Conservation (phyloP, 169 alveolate species). For the Plasmodium billcollinsi region DNA sequence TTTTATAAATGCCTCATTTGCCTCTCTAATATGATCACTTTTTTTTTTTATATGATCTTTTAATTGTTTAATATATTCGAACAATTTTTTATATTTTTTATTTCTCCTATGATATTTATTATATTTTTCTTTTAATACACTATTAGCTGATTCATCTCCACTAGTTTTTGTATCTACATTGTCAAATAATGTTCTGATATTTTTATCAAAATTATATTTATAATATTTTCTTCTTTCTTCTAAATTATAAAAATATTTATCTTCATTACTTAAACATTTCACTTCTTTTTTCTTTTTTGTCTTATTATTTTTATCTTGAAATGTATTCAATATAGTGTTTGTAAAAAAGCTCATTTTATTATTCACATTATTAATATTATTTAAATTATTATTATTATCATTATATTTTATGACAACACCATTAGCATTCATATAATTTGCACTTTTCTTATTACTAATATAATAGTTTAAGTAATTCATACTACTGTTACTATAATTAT, state of each 20-base stretch:
- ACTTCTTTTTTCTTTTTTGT: conserved; percentile 6
- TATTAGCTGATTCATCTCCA: conserved; percentile 68
- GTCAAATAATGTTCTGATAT: conserved; percentile 21
- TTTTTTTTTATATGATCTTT: conserved; percentile 13
- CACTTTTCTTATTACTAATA: conserved; percentile 6
- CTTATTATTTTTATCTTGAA: background rate
- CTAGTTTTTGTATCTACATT: conserved; percentile 47
- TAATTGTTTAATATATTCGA: conserved; percentile 44
- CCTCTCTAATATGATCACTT: background rate
- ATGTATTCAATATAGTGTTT: conserved; percentile 1
- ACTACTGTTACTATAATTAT: background rate
- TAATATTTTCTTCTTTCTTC: conserved; percentile 16
- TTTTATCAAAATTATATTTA: conserved; percentile 23
- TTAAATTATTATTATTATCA: conserved; percentile 7
- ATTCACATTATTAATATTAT: conserved; percentile 1
- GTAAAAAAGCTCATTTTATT: conserved; percentile 5
- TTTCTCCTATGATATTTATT: conserved; percentile 33
- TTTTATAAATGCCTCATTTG: background rate
- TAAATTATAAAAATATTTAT: conserved; percentile 14
- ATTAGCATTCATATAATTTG: conserved; percentile 2
- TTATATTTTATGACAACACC: conserved; percentile 26
- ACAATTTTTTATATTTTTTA: conserved; percentile 30
- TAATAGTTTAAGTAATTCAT: background rate
- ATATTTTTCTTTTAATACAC: conserved; percentile 45
- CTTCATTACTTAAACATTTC: background rate